Evolutionary conservation across 768 basidiomycete species (phyloP).

Genomic region (Favolaschia claudopus): DNA sequence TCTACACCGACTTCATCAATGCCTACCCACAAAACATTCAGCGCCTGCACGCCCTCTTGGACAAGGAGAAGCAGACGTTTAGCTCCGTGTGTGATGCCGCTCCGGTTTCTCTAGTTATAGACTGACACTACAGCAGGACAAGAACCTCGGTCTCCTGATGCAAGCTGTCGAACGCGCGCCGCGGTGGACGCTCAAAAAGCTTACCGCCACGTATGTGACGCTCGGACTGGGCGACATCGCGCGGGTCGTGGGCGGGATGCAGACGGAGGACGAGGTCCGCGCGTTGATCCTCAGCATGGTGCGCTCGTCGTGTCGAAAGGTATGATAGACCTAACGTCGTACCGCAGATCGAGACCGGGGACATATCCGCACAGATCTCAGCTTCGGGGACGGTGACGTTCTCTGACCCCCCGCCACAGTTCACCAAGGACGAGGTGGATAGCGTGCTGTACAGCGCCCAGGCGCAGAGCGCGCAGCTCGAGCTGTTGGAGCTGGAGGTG

Average conservation of each 20-base stretch:
- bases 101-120: background rate
- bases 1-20: slow-evolving; percentile 69
- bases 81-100: slow-evolving; percentile 48
- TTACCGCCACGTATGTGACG: slow-evolving; percentile 85
- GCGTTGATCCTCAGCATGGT: slow-evolving; percentile 79
- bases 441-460: slow-evolving; percentile 61
- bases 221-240: slow-evolving; percentile 79
- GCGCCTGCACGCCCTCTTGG: slow-evolving; percentile 52
- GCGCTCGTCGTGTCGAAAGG: slow-evolving; percentile 22
- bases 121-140: slow-evolving; percentile 55
- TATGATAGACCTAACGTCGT: background rate
- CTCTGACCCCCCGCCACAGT: slow-evolving; percentile 65
- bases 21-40: slow-evolving; percentile 67
- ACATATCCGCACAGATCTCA: slow-evolving; percentile 75
- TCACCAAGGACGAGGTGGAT: slow-evolving; percentile 70
- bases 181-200: slow-evolving; percentile 79
- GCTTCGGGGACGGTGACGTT: slow-evolving; percentile 78
- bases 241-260: slow-evolving; percentile 56
- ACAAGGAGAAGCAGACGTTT: slow-evolving; percentile 65
- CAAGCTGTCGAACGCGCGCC: slow-evolving; percentile 76
- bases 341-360: slow-evolving; percentile 70
- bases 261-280: slow-evolving; percentile 61
- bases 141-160: slow-evolving; percentile 72
- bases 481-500: slow-evolving; percentile 60
- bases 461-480: slow-evolving; percentile 57